Base-by-base conservation (phyloP, 1,284 basidiomycete genomes). In the Puccinia novopanici region DNA sequence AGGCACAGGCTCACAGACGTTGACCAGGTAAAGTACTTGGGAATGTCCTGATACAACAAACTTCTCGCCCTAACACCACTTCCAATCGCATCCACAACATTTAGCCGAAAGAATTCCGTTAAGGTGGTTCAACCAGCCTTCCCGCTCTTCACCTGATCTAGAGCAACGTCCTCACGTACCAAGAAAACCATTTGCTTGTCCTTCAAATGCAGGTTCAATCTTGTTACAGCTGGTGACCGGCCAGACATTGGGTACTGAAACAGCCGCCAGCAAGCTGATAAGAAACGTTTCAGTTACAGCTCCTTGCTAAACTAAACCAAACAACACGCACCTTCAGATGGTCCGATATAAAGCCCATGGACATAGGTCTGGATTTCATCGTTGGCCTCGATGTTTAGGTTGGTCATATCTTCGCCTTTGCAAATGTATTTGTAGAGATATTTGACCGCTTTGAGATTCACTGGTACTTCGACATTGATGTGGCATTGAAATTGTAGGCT, bases 201-300 rank as follows among this genome's bases (percentile, higher is more conserved):
- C 1, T 61, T 22, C 0, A 37, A 17, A 30, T 75, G 72, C 3
- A 75, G 9, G 5, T 15, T 22, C 34, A 75, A 42, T 2, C 72
- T 1, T 75, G 24, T 27, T 0, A 75, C 40, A 2, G 72, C 48
- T 0, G 55, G 72, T 6, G 6, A 34, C 55, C 72, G 34, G 8
- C 24, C 81, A 82, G 88, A 86, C 34, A 87, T 83, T 2, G 83
- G 79, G 78, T 86, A 87, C 5, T 86, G 82, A 42, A 86, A 84
- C 17, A 88, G 83, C 4, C 85, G 85, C 86, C 86, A 87, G 2
- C 75, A 74, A 13, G 86, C 86, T 79, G 88, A n/a, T 22, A 17
- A 2, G 3, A 30, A 37, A 45, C 19, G 27, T 67, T n/a, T 13
- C 15, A 45, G 34, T 65, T n/a, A n/a, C 61, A 40, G 34, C 12